A percentile compares a stretch with the other conserved stretches of the same genome.
phyloP scores from a whole-genome alignment of 768 basidiomycete genomes.

The Lepiota venenata region DNA sequence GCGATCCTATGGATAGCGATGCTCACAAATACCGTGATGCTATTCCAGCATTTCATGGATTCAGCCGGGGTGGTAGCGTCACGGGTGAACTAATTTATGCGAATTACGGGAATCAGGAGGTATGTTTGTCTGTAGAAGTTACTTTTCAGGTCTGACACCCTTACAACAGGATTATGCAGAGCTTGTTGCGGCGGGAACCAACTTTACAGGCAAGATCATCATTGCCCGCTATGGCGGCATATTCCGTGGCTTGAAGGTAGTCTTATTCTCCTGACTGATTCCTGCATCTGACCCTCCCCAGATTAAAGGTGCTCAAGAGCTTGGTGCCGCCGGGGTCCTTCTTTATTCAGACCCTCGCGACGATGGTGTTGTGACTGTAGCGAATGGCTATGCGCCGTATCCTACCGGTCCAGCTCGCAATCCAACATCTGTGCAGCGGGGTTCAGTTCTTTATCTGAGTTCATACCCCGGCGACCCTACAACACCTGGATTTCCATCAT shows the following conservation, averaged over 20 bases:
- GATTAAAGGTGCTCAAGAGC: constrained; percentile 82
- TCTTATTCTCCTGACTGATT: background rate
- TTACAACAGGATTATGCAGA: constrained; percentile 40
- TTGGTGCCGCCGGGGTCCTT: constrained; percentile 72
- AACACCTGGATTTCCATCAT: constrained; percentile 87
- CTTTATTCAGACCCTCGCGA: constrained; percentile 88
- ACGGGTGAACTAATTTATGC: constrained; percentile 71
- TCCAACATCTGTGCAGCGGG: constrained; percentile 80
- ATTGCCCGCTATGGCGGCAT: constrained; percentile 72
- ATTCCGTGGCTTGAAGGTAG: constrained; percentile 85
- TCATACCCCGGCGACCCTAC: constrained; percentile 75
- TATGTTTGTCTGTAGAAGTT: constrained; percentile 27
- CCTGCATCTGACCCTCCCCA: constrained; percentile 21
- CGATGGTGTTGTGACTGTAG: constrained; percentile 73
- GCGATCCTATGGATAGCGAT: constrained; percentile 65
- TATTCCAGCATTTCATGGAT: constrained; percentile 84
- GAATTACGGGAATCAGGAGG: constrained; percentile 65
- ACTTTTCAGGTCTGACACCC: background rate
- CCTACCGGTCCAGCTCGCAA: constrained; percentile 89
- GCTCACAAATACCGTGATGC: constrained; percentile 63
- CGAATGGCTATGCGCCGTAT: constrained; percentile 75
- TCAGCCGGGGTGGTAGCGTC: constrained; percentile 75
- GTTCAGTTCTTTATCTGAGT: constrained; percentile 72
- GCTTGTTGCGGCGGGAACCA: constrained; percentile 59
- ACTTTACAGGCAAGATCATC: constrained; percentile 76